Conservation (phyloP, 2,329 filamentous ascomycete genomes). For the Aureobasidium sp. region DNA sequence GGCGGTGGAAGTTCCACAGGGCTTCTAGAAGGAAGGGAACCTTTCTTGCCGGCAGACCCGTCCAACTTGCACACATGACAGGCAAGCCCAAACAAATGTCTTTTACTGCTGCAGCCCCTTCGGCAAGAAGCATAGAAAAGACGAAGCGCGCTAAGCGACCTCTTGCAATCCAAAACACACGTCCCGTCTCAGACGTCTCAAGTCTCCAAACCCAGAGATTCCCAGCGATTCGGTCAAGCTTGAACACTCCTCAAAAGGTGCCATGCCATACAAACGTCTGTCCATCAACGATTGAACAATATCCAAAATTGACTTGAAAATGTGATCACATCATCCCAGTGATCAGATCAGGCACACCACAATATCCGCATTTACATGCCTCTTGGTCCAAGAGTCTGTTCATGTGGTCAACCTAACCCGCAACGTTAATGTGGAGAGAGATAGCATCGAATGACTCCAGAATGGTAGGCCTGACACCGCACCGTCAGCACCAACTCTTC, state of each 20-base stretch:
- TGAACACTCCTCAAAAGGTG: background rate
- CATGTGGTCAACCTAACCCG: background rate
- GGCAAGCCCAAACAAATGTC: background rate
- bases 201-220: background rate
- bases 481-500: background rate
- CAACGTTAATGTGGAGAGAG: background rate
- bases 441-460: background rate
- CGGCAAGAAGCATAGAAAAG: background rate
- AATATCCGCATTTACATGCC: background rate
- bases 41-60: background rate
- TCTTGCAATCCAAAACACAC: constrained; percentile 1
- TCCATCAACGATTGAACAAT: background rate
- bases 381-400: too few relatives aligned
- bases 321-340: background rate
- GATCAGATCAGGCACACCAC: background rate
- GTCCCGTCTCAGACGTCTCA: background rate
- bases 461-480: background rate
- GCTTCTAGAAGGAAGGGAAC: constrained; percentile 1
- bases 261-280: background rate
- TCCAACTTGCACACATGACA: background rate
- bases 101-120: background rate
- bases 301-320: background rate
- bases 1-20: background rate
- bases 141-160: background rate
- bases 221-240: background rate